phyloP scores from a whole-genome alignment of 257 asterid genomes.

The Leptodermis oblonga region DNA sequence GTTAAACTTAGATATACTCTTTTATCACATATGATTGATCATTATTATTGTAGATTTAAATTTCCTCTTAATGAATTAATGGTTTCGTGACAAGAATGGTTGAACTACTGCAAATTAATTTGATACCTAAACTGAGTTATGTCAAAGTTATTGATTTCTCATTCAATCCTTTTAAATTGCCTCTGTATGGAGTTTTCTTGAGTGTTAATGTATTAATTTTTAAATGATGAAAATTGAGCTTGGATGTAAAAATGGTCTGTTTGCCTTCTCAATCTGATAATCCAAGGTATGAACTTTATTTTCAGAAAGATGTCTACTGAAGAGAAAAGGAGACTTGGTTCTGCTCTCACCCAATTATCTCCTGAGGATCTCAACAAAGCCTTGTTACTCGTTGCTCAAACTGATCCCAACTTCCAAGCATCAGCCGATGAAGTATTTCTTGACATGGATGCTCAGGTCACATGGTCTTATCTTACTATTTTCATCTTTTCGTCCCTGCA shows the following conservation, averaged over 20 bases:
- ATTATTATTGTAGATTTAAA: neutral
- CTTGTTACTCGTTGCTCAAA: constrained; percentile 57
- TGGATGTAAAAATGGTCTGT: no score
- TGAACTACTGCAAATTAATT: neutral
- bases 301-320: constrained; percentile 68
- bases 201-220: neutral
- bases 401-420: constrained; percentile 53
- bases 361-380: constrained; percentile 76
- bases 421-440: constrained; percentile 60
- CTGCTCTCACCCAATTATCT: constrained; percentile 54
- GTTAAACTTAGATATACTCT: neutral
- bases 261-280: neutral
- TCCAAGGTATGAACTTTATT: neutral
- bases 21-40: neutral
- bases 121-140: neutral
- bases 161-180: neutral
- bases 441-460: constrained; percentile 81
- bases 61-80: neutral
- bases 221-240: neutral
- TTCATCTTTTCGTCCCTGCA: neutral
- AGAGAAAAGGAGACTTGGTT: constrained; percentile 78
- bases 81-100: neutral
- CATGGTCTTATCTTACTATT: neutral
- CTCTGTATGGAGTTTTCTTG: neutral
- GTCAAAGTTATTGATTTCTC: neutral